phyloP scores from a whole-genome alignment of 2,329 filamentous ascomycete species.

The Xenosphaeropsis pyriputrescens region DNA sequence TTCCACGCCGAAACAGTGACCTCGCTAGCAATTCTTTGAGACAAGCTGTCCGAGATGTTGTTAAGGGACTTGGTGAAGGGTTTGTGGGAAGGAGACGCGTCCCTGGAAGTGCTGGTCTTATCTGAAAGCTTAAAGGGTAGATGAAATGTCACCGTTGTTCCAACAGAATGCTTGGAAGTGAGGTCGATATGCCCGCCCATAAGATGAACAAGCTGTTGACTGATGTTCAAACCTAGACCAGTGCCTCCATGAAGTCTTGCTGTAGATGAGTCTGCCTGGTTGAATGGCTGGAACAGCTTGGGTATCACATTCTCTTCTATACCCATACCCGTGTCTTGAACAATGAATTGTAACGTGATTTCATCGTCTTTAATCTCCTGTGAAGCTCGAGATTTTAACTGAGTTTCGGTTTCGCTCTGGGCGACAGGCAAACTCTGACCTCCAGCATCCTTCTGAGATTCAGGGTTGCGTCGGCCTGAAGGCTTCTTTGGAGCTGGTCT shows the following conservation, averaged over 20 bases:
- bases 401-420: too few relatives aligned
- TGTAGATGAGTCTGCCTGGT: constrained; percentile 68
- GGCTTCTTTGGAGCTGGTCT: constrained; percentile 25
- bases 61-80: too few relatives aligned
- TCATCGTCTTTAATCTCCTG: constrained; percentile 31
- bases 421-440: too few relatives aligned
- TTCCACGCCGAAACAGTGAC: too few relatives aligned
- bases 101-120: too few relatives aligned
- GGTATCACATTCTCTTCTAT: constrained; percentile 65
- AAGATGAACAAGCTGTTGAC: constrained; percentile 64
- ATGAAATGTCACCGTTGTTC: constrained; percentile 63
- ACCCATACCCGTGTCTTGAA: constrained; percentile 69
- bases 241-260: constrained; percentile 65
- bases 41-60: too few relatives aligned
- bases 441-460: too few relatives aligned
- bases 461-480: too few relatives aligned
- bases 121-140: constrained; percentile 55
- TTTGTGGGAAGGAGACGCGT: too few relatives aligned
- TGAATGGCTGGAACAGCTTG: constrained; percentile 66
- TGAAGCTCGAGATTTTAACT: too few relatives aligned
- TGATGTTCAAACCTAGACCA: constrained; percentile 65
- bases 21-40: too few relatives aligned
- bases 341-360: constrained; percentile 53
- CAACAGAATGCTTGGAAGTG: constrained; percentile 42
- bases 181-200: constrained; percentile 67